Base-by-base conservation (phyloP, 768 basidiomycete genomes). In the Rhodosporidiobolus odoratus region DNA sequence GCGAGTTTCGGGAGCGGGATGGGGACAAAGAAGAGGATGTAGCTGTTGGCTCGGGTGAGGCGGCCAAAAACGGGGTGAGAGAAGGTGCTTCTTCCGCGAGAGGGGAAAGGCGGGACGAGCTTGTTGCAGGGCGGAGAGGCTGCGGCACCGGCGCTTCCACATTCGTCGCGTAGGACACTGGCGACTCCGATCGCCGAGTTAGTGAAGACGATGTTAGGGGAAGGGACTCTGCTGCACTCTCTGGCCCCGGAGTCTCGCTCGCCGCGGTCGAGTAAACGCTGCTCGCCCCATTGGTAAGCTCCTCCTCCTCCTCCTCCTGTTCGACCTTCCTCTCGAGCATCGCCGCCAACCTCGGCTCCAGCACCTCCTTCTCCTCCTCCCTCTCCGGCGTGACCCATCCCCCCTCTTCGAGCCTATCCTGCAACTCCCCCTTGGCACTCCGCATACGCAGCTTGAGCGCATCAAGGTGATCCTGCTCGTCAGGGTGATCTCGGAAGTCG, bases 261-360 rank as follows among this genome's bases (percentile, higher is more conserved):
- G 54, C 54, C 3, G 69, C 69, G 48, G 48, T 35, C 59, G 69
- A 66, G 30, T 71, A 62, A 41, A 66, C 61, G 35, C 58, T 65
- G 25, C 37, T 27, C 27, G 37, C 50, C 1, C 57, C 68, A 58
- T 43, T 16, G 25, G 38, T 34, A 13, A 35, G 30, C 30, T 16
- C 43, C 35, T 61, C 43, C 16, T 37, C 38, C 43, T 54, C 52
- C 53, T 0, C 17, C 27, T 62, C 37, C 7, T 16, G 27, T 15
- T 25, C 25, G 5, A 9, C 21, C 48, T 25, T n/a, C 1, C 62
- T 50, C 1, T 53, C 62, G 27, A 63, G 52, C 63, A 34, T 32
- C 4, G 27, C 25, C 30, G 38, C 52, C 0, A 56, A 7, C 2
- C 52, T 38, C 52, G 50, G 41, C 23, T 54, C 53, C 16, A 37